These are phyloP conservation scores for Physaria fendleri DNA, from an alignment of 345 rosid species.

Conservation along the genomic window DNA sequence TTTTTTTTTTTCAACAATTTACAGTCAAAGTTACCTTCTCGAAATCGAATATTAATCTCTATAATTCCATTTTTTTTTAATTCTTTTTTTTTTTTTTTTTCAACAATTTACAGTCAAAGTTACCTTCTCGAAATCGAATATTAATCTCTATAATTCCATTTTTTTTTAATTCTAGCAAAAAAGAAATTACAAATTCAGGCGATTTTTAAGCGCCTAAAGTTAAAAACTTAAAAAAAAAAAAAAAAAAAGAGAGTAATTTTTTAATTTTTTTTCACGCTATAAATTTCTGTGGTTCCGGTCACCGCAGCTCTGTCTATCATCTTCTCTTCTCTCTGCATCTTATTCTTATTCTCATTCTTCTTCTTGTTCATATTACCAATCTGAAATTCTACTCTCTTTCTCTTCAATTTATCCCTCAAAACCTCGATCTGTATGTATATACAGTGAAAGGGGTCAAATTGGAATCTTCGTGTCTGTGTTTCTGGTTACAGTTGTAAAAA, in stretches of 20 bases:
- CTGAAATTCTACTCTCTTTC: conserved; percentile 3
- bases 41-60: conserved; percentile 6
- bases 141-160: background rate
- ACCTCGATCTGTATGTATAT: background rate
- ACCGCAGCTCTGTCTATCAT: conserved; percentile 32
- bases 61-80: background rate
- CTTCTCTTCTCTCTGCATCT: conserved; percentile 7
- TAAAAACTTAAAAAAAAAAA: background rate
- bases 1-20: too few species aligned
- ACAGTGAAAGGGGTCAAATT: background rate
- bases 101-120: conserved; percentile 25
- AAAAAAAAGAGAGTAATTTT: background rate
- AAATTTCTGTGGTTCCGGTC: conserved; percentile 36
- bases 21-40: too few species aligned
- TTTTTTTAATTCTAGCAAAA: background rate
- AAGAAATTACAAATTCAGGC: conserved; percentile 2
- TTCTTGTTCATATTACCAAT: conserved; percentile 13
- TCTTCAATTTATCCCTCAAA: background rate
- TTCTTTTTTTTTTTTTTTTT: too few species aligned
- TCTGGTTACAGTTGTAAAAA: conserved; percentile 8
- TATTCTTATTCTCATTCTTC: background rate
- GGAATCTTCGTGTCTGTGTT: background rate
- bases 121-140: conserved; percentile 20
- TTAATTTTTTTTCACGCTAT: conserved; percentile 1
- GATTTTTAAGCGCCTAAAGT: conserved; percentile 27